Evolutionary conservation across 805 yeast genomes (phyloP), one percentile per base, ranked within the genome.

Genomic region (Monosporozyma siamensis): DNA sequence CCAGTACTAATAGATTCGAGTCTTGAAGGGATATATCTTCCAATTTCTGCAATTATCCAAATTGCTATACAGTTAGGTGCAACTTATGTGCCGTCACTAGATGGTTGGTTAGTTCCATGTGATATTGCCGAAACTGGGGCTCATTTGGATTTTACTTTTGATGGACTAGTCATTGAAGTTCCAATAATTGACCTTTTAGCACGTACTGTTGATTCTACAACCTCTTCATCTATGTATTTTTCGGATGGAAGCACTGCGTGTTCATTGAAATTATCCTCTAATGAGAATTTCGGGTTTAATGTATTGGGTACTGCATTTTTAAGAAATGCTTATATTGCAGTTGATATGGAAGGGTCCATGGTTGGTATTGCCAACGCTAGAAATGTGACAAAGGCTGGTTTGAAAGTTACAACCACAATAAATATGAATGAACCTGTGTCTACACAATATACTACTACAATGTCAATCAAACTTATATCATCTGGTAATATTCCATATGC

Each of bases 61-160:
- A 59, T 83, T 24, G 86, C 89, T 0, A 67, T 82, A 21, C 89
- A 83, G 59, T 63, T 80, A 31, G 78, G 79, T 52, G 90, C 90
- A 0, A 73, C 69, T 48, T 83, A 75, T 54, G 69, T 73, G 3
- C 56, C 62, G 4, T 64, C 66, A 5, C 53, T 67, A 6, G 65
- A 64, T 20, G 52, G 70, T 14, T 83, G 90, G 90, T 51, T 80
- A 12, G 79, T 80, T 11, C 72, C 72, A 44, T 83, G 92, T 63
- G 61, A 71, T 10, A 62, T 80, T 12, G 70, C 68, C 1, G 51
- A 60, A 4, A 50, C 70, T 7, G 59, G 70, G 20, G 87, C 85
- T 1, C 61, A 70, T 0, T 42, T 83, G 7, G 67, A 71, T 38
- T 72, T 81, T 54, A 50, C 63, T 17, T 67, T 83, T 52, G 82